Evolutionary conservation across 805 yeast genomes (phyloP).

Genomic region (Candida sphagnicola): DNA sequence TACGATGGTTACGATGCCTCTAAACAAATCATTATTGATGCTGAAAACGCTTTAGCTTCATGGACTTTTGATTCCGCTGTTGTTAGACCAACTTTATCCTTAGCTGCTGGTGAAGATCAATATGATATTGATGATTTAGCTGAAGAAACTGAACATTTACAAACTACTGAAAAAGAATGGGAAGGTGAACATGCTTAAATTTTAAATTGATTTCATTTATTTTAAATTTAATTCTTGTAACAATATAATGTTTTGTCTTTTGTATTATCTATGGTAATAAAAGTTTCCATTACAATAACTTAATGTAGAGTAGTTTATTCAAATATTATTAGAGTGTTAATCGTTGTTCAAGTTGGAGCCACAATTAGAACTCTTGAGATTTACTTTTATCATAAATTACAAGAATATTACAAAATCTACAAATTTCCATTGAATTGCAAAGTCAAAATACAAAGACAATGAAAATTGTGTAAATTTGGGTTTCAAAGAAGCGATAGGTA

Average conservation of each 20-base stretch:
- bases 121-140: slow-evolving; percentile 39
- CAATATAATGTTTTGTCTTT: slow-evolving; percentile 2
- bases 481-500: too few relatives aligned
- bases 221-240: slow-evolving; percentile 3
- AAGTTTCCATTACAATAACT: not conserved
- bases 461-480: too few relatives aligned
- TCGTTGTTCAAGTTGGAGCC: too few relatives aligned
- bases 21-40: slow-evolving; percentile 95
- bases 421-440: too few relatives aligned
- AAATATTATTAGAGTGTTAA: too few relatives aligned
- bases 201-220: slow-evolving; percentile 3
- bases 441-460: too few relatives aligned
- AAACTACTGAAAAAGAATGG: slow-evolving; percentile 55
- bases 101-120: slow-evolving; percentile 61
- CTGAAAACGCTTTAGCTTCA: slow-evolving; percentile 89
- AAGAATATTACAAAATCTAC: too few relatives aligned
- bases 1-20: slow-evolving; percentile 98
- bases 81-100: slow-evolving; percentile 87
- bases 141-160: slow-evolving; percentile 40
- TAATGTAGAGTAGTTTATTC: too few relatives aligned
- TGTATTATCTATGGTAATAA: slow-evolving; percentile 3
- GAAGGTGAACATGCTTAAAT: slow-evolving; percentile 17
- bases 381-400: too few relatives aligned
- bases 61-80: slow-evolving; percentile 97
- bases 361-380: too few relatives aligned